These are phyloP conservation scores for Senna siamea DNA, from an alignment of 306 rosid genomes.

Conservation along the genomic window DNA sequence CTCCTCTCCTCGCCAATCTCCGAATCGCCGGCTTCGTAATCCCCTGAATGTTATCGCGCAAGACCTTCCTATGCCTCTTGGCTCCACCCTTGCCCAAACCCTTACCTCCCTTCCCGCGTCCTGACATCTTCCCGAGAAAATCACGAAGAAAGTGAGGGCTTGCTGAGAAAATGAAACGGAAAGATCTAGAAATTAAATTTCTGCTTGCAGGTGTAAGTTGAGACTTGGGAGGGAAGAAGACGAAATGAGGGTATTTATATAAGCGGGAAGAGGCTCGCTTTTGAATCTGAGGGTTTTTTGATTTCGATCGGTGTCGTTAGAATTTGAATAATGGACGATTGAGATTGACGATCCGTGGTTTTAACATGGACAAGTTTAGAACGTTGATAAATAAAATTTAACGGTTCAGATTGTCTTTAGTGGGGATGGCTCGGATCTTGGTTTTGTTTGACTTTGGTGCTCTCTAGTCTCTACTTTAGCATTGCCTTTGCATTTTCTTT, in stretches of 20 bases:
- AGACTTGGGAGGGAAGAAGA: neutral
- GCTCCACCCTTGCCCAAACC: slow-evolving; percentile 10
- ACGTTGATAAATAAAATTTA: neutral
- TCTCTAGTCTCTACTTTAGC: neutral
- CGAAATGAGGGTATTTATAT: neutral
- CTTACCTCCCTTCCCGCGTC: neutral
- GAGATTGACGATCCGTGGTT: neutral
- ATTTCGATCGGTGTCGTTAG: neutral
- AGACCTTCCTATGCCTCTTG: neutral
- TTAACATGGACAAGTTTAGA: neutral
- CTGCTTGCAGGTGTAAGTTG: neutral
- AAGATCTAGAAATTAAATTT: neutral
- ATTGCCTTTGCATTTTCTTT: no score
- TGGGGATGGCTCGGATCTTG: neutral
- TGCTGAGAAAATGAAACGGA: neutral
- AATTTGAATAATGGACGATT: neutral
- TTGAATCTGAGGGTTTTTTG: neutral
- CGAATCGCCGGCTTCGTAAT: slow-evolving; percentile 3
- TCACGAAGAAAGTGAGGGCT: neutral
- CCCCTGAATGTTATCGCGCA: slow-evolving; percentile 4
- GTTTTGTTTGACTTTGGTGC: neutral
- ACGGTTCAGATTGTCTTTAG: neutral
- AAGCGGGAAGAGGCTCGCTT: neutral
- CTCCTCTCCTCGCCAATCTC: neutral
- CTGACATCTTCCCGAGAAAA: neutral